Conservation (phyloP, 495 filamentous ascomycete genomes). For the Diplogelasinospora grovesii region DNA sequence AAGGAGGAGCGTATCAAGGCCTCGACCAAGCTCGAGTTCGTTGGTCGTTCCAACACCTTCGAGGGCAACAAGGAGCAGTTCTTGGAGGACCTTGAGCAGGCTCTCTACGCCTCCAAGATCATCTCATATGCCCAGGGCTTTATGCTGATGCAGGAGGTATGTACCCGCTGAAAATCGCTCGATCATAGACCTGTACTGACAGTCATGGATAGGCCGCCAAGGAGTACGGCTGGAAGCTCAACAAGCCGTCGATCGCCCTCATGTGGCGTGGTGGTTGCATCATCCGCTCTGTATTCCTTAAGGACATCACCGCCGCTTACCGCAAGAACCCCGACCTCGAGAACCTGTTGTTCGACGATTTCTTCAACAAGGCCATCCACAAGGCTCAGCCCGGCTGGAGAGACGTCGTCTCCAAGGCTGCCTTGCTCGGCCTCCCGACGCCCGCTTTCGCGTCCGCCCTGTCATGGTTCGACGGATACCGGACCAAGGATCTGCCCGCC, state of each 20-base stretch:
- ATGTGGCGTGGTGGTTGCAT: constrained; percentile 99
- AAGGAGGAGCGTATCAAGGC: constrained; percentile 90
- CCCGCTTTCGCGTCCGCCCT: constrained; percentile 95
- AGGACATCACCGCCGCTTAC: constrained; percentile 97
- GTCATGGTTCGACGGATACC: constrained; percentile 97
- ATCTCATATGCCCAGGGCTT: constrained; percentile 99
- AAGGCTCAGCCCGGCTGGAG: constrained; percentile 93
- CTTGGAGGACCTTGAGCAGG: constrained; percentile 95
- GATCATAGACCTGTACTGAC: constrained; percentile 11
- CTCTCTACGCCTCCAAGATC: constrained; percentile 98
- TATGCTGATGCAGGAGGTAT: constrained; percentile 98
- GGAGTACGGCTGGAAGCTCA: constrained; percentile 95
- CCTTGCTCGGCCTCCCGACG: constrained; percentile 87
- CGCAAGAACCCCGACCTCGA: constrained; percentile 90
- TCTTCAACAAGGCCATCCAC: constrained; percentile 99
- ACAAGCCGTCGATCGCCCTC: constrained; percentile 98
- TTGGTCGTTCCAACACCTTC: constrained; percentile 72
- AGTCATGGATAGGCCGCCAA: constrained; percentile 62
- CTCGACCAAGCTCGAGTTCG: constrained; percentile 61
- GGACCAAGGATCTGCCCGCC: constrained; percentile 89
- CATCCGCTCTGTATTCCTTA: constrained; percentile 99
- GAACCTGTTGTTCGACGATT: constrained; percentile 96
- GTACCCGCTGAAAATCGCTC: constrained; percentile 20
- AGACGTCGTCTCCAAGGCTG: constrained; percentile 85
- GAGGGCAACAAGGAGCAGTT: constrained; percentile 85